Evolutionary conservation across 106 monocot species (phyloP).

Genomic region (Dioscorea dumetorum): DNA sequence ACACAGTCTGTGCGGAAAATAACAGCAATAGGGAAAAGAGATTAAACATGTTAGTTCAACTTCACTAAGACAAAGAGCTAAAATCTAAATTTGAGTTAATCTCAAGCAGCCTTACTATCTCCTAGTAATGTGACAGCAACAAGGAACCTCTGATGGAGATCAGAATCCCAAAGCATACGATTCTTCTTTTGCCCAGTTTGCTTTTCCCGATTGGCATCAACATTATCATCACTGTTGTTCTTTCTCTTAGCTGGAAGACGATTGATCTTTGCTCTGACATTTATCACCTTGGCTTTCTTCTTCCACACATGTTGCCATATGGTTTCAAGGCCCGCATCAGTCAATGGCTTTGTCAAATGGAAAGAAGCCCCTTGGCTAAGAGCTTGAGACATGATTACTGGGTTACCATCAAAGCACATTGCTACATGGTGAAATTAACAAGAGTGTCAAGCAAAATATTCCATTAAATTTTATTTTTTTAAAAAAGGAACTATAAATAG

Average conservation of each 20-base stretch:
- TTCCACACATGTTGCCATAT: not conserved
- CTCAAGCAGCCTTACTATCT: not conserved
- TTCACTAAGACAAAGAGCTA: not conserved
- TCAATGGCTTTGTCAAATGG: slow-evolving; percentile 2
- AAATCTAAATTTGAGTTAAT: not conserved
- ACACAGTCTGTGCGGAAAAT: not conserved
- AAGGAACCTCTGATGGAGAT: slow-evolving; percentile 7
- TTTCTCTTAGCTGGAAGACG: not conserved
- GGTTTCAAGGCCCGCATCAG: not conserved
- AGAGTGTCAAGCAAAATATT: not conserved
- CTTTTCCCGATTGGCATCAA: not conserved
- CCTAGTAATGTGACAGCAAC: not conserved
- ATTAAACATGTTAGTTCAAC: not conserved
- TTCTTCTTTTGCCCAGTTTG: not conserved
- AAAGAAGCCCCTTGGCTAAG: not conserved
- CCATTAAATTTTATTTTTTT: not conserved
- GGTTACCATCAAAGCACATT: not conserved
- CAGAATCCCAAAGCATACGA: slow-evolving; percentile 3
- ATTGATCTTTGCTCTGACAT: not conserved
- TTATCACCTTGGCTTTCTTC: slow-evolving; percentile 5
- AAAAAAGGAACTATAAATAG: not conserved
- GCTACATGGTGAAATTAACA: not conserved
- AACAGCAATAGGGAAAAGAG: not conserved
- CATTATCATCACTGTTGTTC: not conserved
- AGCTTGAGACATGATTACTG: not conserved